Base-by-base conservation (phyloP, 192 early-diverging fungal genomes). In the Borealophlyctis nickersoniae region DNA sequence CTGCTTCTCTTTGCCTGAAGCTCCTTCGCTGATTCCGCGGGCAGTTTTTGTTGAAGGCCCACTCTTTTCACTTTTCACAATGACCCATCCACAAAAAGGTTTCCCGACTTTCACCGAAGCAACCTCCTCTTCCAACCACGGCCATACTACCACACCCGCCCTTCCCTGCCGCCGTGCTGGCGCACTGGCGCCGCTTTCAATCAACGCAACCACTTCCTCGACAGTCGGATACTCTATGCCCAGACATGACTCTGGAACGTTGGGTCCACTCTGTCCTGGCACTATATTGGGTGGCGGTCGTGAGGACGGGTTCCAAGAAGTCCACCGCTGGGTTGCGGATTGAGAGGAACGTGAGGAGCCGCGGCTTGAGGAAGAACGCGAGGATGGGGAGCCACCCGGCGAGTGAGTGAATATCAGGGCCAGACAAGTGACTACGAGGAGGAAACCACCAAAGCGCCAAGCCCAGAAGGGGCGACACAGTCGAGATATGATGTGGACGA, bases 11-110 rank as follows among this genome's bases (percentile, higher is more conserved):
- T 16, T 16, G 22, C 32, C 31, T 26, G 48, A 50, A 0, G 26
- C 4, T 34, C 24, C 27, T 9, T 45, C 23, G 29, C 32, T 13
- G 3, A 24, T n/a, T 27, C 57, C 32, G 19, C 14, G n/a, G 26
- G 56, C 56, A 2, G 22, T 11, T 36, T 36, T 5, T 11, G 56
- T 24, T 4, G 7, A 58, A 28, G 56, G 26, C 11, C 56, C 56
- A 27, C 52, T 27, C 28, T 27, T n/a, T 16, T 35, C 30, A 14
- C 63, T 53, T 34, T 65, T 65, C 52, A 65, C 35, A 2, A 55
- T 26, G 7, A 65, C 36, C 63, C 63, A 65, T 4, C 63, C 63
- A 56, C 63, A 65, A 22, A 65, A 19, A 26, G 30, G 28, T 27
- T 65, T 65, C 19, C 32, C 51, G 23, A 50, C 33, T 4, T 23